phyloP scores from a whole-genome alignment of 1,284 basidiomycete species.

The Erythrobasidium hasegawianum region DNA sequence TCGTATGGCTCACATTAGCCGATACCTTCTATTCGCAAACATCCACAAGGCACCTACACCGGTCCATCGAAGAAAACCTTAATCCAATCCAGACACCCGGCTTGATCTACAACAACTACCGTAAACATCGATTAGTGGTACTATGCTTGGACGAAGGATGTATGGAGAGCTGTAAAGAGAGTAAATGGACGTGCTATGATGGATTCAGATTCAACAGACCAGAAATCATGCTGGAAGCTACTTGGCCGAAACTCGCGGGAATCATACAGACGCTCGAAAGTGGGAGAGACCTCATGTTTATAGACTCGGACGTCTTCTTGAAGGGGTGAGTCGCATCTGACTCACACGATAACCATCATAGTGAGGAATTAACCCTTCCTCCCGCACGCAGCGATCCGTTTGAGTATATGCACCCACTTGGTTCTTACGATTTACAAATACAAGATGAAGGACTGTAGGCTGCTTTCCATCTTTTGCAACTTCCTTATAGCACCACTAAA shows the following conservation, averaged over 20 bases:
- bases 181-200: constrained; percentile 30
- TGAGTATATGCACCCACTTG: constrained; percentile 22
- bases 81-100: constrained; percentile 1
- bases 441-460: constrained; percentile 31
- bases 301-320: constrained; percentile 36
- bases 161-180: constrained; percentile 20
- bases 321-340: constrained; percentile 12
- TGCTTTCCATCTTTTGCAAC: too few relatives aligned
- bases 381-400: constrained; percentile 32
- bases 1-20: constrained; percentile 34
- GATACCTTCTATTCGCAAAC: constrained; percentile 23
- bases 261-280: constrained; percentile 31
- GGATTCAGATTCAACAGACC: constrained; percentile 27
- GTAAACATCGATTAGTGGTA: constrained; percentile 16
- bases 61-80: constrained; percentile 6
- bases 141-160: constrained; percentile 34
- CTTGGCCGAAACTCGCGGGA: constrained; percentile 35
- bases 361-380: too few relatives aligned
- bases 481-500: too few relatives aligned
- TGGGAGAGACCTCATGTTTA: constrained; percentile 32
- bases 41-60: constrained; percentile 20
- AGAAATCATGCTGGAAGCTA: constrained; percentile 16
- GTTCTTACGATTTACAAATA: constrained; percentile 30
- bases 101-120: not conserved
- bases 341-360: too few relatives aligned